Percentiles rank a stretch among this genome's conserved stretches.
These are phyloP conservation scores for Pseudopithomyces chartarum DNA, from an alignment of 2,329 filamentous ascomycete genomes.

Conservation along the genomic window DNA sequence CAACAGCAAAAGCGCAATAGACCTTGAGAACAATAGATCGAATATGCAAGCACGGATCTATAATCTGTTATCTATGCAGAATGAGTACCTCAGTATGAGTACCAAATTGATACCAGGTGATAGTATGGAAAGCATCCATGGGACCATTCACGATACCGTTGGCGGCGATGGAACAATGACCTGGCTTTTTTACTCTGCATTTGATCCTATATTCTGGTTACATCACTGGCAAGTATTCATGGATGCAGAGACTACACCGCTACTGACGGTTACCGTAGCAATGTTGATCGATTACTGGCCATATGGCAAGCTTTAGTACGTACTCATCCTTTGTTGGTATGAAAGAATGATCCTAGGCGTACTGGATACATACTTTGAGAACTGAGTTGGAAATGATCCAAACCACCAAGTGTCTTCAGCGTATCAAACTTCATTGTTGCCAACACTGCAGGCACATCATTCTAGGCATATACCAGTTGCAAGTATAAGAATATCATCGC, in stretches of 20 bases:
- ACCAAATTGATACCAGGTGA: constrained; percentile 66
- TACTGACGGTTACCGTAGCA: constrained; percentile 45
- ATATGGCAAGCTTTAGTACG: constrained; percentile 72
- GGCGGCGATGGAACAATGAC: constrained; percentile 39
- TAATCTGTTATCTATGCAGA: constrained; percentile 62
- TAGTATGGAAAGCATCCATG: constrained; percentile 35
- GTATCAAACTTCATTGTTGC: too few relatives aligned
- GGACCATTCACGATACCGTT: constrained; percentile 33
- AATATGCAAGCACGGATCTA: constrained; percentile 59
- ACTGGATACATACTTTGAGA: too few relatives aligned
- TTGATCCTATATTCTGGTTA: constrained; percentile 79
- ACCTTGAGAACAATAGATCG: constrained; percentile 69
- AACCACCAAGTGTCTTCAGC: too few relatives aligned
- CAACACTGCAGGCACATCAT: neutral
- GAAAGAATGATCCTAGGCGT: too few relatives aligned
- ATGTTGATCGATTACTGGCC: constrained; percentile 75
- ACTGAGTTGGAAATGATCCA: too few relatives aligned
- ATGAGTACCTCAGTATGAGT: constrained; percentile 56
- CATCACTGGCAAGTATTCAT: constrained; percentile 62
- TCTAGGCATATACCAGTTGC: neutral
- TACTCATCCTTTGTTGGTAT: neutral
- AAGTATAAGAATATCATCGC: neutral
- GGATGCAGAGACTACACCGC: neutral
- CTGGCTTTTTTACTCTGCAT: constrained; percentile 76
- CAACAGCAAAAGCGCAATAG: constrained; percentile 23